Evolutionary conservation across 2,329 filamentous ascomycete species (phyloP).

Genomic region (Curvularia lunata): DNA sequence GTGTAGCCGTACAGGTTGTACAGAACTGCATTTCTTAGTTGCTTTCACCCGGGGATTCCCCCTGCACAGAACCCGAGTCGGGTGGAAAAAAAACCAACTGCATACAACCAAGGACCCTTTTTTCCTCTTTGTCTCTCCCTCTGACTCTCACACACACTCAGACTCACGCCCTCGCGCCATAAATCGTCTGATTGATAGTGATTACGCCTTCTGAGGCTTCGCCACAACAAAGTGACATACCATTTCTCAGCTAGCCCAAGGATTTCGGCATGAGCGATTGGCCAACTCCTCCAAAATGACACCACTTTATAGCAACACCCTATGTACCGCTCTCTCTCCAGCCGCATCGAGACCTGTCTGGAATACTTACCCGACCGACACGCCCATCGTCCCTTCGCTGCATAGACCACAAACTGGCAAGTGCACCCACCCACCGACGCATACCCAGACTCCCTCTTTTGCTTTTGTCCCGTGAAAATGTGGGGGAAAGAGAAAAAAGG

Average conservation of each 20-base stretch:
- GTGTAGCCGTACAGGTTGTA: neutral
- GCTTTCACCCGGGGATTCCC: neutral
- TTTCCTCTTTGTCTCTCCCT: neutral
- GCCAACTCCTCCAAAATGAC: neutral
- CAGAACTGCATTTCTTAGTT: conserved; percentile 2
- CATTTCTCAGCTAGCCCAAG: neutral
- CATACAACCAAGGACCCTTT: neutral
- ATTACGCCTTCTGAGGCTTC: neutral
- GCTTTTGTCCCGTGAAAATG: neutral
- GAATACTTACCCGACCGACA: neutral
- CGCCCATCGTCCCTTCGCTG: neutral
- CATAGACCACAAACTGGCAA: neutral
- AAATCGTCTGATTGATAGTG: neutral
- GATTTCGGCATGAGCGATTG: neutral
- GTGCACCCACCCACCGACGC: neutral
- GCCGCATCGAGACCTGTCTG: neutral
- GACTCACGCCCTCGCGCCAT: neutral
- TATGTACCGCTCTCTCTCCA: neutral
- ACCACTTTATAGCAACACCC: neutral
- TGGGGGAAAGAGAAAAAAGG: neutral
- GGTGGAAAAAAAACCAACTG: conserved; percentile 1
- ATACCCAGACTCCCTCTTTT: neutral
- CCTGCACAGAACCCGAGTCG: neutral
- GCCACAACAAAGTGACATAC: neutral
- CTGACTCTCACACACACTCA: neutral